These are phyloP conservation scores for Eutypa lata DNA, from an alignment of 2,329 filamentous ascomycete genomes.

Conservation along the genomic window DNA sequence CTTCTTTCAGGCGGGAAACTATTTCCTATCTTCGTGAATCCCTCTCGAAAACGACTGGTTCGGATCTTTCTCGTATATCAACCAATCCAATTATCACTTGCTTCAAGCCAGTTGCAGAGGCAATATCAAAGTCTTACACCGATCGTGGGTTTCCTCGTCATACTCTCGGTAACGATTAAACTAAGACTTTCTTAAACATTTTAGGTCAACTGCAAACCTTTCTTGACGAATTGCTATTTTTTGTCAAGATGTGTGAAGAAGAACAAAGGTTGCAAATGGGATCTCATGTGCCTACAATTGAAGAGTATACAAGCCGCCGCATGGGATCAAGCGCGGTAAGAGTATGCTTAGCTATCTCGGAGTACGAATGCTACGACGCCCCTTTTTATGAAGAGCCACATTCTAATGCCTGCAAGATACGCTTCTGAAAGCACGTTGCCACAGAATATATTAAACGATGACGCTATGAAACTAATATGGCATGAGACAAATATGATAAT, in stretches of 20 bases:
- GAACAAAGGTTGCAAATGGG: constrained; percentile 7
- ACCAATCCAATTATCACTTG: too few species aligned
- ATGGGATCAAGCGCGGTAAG: constrained; percentile 9
- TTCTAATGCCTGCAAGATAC: constrained; percentile 6
- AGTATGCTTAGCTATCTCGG: constrained; percentile 4
- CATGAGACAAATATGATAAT: constrained; percentile 11
- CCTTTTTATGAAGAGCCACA: too few species aligned
- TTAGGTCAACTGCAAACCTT: constrained; percentile 7
- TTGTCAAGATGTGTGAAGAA: constrained; percentile 9
- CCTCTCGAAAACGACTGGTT: neutral
- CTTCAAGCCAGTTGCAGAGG: too few species aligned
- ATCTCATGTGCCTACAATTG: constrained; percentile 7
- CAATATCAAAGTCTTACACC: too few species aligned
- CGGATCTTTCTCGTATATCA: too few species aligned
- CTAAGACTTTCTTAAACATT: too few species aligned
- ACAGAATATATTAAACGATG: constrained; percentile 4
- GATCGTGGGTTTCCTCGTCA: too few species aligned
- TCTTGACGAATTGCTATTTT: constrained; percentile 9
- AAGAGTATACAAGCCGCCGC: constrained; percentile 8
- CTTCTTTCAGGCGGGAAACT: constrained; percentile 8
- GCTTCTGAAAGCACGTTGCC: constrained; percentile 6
- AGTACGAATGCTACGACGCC: too few species aligned
- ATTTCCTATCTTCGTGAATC: constrained; percentile 5
- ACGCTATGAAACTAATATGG: constrained; percentile 11
- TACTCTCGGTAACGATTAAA: too few species aligned